A percentile compares a stretch with the other conserved stretches of the same genome.
These are phyloP conservation scores for Liriodendron chinense DNA, from an alignment of 164 flowering plant species.

Conservation along the genomic window DNA sequence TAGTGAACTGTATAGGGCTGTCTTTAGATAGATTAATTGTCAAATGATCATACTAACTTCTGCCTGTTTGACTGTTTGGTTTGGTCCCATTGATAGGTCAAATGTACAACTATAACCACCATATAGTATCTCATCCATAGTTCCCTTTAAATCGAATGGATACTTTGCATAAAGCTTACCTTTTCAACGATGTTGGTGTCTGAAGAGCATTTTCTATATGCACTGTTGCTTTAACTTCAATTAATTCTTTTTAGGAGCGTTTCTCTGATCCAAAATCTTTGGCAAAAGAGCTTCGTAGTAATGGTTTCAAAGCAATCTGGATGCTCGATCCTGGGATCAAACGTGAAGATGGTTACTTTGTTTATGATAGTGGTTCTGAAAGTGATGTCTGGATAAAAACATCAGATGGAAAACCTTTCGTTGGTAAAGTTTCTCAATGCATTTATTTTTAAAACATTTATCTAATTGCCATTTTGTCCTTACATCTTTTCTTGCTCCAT, in stretches of 20 bases:
- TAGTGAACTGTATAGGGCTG: too few species aligned
- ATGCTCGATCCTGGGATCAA: slow-evolving; percentile 98
- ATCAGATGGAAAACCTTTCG: slow-evolving; percentile 71
- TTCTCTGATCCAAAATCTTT: slow-evolving; percentile 75
- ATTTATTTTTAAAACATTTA: neutral
- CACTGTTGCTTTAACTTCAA: neutral
- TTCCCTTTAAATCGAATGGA: too few species aligned
- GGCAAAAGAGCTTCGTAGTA: slow-evolving; percentile 58
- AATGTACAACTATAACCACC: neutral
- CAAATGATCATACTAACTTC: neutral
- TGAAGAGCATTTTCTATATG: neutral
- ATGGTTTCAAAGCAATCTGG: slow-evolving; percentile 95
- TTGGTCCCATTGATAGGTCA: neutral
- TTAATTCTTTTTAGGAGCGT: slow-evolving; percentile 45
- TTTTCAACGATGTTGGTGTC: too few species aligned
- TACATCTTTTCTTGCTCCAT: slow-evolving; percentile 1
- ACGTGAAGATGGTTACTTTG: slow-evolving; percentile 71
- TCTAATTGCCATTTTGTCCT: neutral
- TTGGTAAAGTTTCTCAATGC: slow-evolving; percentile 44
- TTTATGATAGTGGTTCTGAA: slow-evolving; percentile 67
- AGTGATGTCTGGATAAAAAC: slow-evolving; percentile 66
- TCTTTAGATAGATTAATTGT: too few species aligned
- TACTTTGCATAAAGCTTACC: too few species aligned
- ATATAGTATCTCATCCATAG: neutral
- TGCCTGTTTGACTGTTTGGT: neutral